Evolutionary conservation across 2,329 filamentous ascomycete species (phyloP), one percentile per base, ranked within the genome.

Genomic region (Coniosporium tulheliwenetii): DNA sequence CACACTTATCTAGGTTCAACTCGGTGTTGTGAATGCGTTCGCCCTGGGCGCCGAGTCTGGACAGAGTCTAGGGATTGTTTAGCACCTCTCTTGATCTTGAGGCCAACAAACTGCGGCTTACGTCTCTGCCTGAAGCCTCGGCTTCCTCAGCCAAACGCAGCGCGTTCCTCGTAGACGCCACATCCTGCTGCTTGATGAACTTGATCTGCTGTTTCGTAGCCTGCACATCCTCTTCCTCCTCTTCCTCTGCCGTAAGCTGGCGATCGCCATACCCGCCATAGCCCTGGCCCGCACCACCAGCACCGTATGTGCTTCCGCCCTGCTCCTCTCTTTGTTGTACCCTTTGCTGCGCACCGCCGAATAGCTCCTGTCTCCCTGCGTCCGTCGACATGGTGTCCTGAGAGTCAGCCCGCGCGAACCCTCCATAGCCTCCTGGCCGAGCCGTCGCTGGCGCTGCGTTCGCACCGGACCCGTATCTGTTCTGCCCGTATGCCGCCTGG

Each of bases 1-100:
- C 19, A 4, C 19, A 26, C 19, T 26, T 68, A 51, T 94, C 85
- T 43, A 95, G 70, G 52, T 89, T 85, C 59, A 75, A 76, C 59
- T 93, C 84, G 0, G 81, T 84, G 53, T 87, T 85, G 56, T 87
- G 76, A 41, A 93, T 71, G 12, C 80, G 73, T 55, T 93, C 85
- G 44, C 81, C 81, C 58, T 94, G 86, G 10, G 72, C 75, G 40
- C 79, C 82, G 10, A 93, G 73, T 42, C 81, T 71, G 33, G 76
- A 79, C 32, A 89, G 69, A 0, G 82, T 87, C 39, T 75, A 73
- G 16, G 78, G 72, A 37, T 81, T 83, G 32, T 74, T 79, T 49
- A 84, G 19, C 7, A 26, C 19, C 3, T 26, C 4, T 26, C 19
- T 26, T 26, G 19, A 26, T 26, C 19, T 7, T 3, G 19, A 7